phyloP scores from a whole-genome alignment of 345 rosid genomes.

The Eucalyptus decipiens region DNA sequence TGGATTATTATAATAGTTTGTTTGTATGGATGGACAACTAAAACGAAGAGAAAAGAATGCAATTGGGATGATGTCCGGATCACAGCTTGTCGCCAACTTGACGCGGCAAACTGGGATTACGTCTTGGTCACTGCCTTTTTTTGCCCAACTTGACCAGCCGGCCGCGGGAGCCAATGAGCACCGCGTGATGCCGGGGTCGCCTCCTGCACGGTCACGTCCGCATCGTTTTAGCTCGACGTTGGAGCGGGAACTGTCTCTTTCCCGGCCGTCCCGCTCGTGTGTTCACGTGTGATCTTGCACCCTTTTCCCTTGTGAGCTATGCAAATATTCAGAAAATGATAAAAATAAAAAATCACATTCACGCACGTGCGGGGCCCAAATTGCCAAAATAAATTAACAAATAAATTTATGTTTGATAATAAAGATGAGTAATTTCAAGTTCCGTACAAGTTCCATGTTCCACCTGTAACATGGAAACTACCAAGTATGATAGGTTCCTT shows the following conservation, averaged over 20 bases:
- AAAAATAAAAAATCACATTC: too few species aligned
- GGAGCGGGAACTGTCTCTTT: not conserved
- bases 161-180: not conserved
- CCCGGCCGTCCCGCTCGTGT: not conserved
- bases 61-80: not conserved
- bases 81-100: not conserved
- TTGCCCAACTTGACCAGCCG: not conserved
- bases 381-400: not conserved
- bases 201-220: too few species aligned
- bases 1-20: not conserved
- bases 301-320: not conserved
- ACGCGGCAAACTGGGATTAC: not conserved
- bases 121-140: not conserved
- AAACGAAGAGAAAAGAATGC: not conserved
- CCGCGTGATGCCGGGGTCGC: not conserved
- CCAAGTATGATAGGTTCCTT: rapidly evolving
- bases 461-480: rapidly evolving
- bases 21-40: not conserved
- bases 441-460: too few species aligned
- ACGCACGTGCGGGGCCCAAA: not conserved
- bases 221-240: not conserved
- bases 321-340: not conserved
- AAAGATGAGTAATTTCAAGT: rapidly evolving
- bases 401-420: too few species aligned
- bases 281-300: not conserved